Evolutionary conservation across 2,329 filamentous ascomycete genomes (phyloP).

Genomic region (Nemania sp.): DNA sequence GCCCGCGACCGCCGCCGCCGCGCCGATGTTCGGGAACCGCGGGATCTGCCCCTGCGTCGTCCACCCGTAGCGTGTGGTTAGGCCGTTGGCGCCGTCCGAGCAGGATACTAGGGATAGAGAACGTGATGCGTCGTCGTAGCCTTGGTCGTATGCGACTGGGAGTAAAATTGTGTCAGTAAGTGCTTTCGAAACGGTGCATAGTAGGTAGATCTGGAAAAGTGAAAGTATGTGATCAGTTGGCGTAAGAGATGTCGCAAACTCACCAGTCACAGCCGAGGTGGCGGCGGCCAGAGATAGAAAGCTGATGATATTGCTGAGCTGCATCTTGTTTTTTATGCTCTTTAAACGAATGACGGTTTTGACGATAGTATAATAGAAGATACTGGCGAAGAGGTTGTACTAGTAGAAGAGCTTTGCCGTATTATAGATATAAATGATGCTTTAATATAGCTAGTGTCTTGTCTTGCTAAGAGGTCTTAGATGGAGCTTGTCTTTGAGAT

Average conservation of each 20-base stretch:
- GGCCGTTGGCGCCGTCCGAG: constrained; percentile 69
- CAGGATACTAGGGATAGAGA: constrained; percentile 63
- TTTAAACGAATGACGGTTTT: no score
- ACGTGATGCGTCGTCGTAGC: constrained; percentile 65
- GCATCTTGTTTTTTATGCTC: no score
- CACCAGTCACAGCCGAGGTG: constrained; percentile 35
- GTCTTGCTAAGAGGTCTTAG: neutral
- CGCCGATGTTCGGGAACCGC: constrained; percentile 59
- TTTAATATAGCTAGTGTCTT: neutral
- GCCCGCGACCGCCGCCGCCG: constrained; percentile 52
- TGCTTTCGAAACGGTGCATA: no score
- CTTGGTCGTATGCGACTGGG: constrained; percentile 69
- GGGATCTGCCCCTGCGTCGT: constrained; percentile 55
- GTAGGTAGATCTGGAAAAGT: neutral
- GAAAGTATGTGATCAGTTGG: neutral
- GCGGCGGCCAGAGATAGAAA: constrained; percentile 36
- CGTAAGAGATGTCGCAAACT: neutral
- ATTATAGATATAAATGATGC: neutral
- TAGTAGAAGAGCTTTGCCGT: neutral
- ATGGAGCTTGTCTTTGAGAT: constrained; percentile 4
- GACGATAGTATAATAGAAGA: no score
- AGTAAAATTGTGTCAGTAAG: neutral
- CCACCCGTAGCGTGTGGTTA: constrained; percentile 65
- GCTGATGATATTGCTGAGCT: constrained; percentile 37
- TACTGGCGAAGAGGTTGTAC: no score